Conservation (phyloP, 2,329 filamentous ascomycete species). For the Cytospora mali region DNA sequence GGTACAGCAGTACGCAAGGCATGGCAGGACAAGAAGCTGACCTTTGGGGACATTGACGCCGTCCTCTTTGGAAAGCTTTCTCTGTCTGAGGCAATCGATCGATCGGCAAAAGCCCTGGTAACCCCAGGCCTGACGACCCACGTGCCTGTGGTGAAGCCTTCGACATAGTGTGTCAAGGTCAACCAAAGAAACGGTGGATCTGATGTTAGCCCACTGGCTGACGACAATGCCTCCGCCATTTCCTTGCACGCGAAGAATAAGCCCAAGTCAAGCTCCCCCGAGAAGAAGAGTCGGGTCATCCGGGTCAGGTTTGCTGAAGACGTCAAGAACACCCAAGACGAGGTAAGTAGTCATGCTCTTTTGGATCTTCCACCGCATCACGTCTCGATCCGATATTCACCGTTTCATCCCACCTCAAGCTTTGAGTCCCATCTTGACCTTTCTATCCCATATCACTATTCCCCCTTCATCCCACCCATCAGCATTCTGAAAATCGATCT, state of each 20-base stretch:
- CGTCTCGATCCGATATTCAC: not conserved
- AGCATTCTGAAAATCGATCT: not conserved
- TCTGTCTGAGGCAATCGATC: conserved; percentile 7
- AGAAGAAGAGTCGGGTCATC: conserved; percentile 14
- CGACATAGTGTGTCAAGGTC: conserved; percentile 9
- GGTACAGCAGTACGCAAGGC: conserved; percentile 1
- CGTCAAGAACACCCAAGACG: not conserved
- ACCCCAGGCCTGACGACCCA: conserved; percentile 6
- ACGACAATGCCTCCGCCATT: not conserved
- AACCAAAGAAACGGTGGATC: not conserved
- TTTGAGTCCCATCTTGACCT: not conserved
- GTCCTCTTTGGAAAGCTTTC: conserved; percentile 1
- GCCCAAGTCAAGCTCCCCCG: conserved; percentile 6
- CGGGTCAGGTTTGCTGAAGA: not conserved
- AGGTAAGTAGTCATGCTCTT: not conserved
- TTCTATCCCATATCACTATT: not conserved
- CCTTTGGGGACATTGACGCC: conserved; percentile 2
- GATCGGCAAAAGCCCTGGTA: conserved; percentile 13
- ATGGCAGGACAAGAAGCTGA: not conserved
- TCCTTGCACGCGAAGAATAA: not conserved
- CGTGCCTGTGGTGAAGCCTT: not conserved
- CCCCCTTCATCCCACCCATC: not conserved
- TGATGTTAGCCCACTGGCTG: conserved; percentile 11
- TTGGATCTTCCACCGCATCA: not conserved
- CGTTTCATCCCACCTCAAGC: not conserved